These are phyloP conservation scores for Vitis amurensis DNA, from an alignment of 164 flowering plant species.

Conservation along the genomic window DNA sequence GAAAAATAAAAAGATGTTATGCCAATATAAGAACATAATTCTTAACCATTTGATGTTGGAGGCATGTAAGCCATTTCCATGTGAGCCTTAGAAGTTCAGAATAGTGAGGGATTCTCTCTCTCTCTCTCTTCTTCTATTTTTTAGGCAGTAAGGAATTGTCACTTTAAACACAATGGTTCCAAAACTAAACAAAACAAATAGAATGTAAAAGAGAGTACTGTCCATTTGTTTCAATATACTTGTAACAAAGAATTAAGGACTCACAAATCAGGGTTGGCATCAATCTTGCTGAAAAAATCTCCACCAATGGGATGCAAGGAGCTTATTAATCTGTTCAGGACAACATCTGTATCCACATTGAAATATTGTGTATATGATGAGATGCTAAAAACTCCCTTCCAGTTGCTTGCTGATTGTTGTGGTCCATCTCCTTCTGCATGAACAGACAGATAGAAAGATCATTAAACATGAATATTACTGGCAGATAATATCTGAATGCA, in stretches of 20 bases:
- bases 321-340: conserved; percentile 72
- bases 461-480: not conserved
- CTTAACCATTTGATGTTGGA: too few relatives aligned
- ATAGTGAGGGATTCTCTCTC: too few relatives aligned
- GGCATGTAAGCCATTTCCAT: too few relatives aligned
- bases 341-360: conserved; percentile 90
- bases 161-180: not conserved
- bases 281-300: conserved; percentile 86
- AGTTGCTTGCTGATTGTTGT: conserved; percentile 50
- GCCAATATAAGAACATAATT: too few relatives aligned
- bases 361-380: conserved; percentile 87
- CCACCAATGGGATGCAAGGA: conserved; percentile 70
- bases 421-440: conserved; percentile 64
- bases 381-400: conserved; percentile 81
- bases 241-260: conserved; percentile 25
- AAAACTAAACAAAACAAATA: not conserved
- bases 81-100: too few relatives aligned
- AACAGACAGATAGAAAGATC: conserved; percentile 2
- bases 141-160: not conserved
- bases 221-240: too few relatives aligned
- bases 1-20: not conserved
- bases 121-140: too few relatives aligned
- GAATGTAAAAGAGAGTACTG: not conserved
- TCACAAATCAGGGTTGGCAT: conserved; percentile 95
- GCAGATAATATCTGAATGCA: not conserved